Percentiles rank a stretch among this genome's conserved stretches.
Conservation (phyloP, 306 rosid genomes). For the Dalbergia cultrata region DNA sequence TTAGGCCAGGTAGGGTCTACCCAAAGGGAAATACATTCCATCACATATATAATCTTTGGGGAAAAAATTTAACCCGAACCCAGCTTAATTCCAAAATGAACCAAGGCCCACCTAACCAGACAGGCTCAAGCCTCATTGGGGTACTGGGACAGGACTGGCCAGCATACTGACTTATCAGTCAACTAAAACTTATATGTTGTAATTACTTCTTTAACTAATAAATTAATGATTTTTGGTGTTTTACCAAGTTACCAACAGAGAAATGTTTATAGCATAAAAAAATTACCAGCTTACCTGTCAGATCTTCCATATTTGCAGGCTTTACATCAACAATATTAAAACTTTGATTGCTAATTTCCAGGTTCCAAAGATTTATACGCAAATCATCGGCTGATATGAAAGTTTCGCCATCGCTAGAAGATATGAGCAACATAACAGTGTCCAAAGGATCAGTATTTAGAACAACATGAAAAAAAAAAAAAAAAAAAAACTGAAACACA, state of each 20-base stretch:
- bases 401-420: slow-evolving; percentile 96
- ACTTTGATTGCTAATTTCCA: slow-evolving; percentile 99
- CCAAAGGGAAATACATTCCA: neutral
- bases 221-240: slow-evolving; percentile 23
- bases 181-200: slow-evolving; percentile 17
- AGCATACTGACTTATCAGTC: neutral
- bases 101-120: neutral
- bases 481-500: neutral
- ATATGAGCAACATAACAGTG: slow-evolving; percentile 43
- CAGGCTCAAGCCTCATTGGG: neutral
- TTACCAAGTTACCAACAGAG: slow-evolving; percentile 26
- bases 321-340: slow-evolving; percentile 97
- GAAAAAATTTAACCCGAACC: neutral
- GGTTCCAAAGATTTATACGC: slow-evolving; percentile 98
- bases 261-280: slow-evolving; percentile 17
- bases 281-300: slow-evolving; percentile 71
- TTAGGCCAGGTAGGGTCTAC: neutral
- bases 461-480: slow-evolving; percentile 1
- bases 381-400: slow-evolving; percentile 99
- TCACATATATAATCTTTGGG: slow-evolving; percentile 4
- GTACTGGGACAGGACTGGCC: neutral
- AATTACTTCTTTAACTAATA: neutral
- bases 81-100: neutral
- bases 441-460: slow-evolving; percentile 45
- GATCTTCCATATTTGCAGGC: slow-evolving; percentile 99